A percentile compares a stretch with the other conserved stretches of the same genome.
Evolutionary conservation across 2,329 filamentous ascomycete species (phyloP).

Genomic region (Chrysoporthe cubensis): DNA sequence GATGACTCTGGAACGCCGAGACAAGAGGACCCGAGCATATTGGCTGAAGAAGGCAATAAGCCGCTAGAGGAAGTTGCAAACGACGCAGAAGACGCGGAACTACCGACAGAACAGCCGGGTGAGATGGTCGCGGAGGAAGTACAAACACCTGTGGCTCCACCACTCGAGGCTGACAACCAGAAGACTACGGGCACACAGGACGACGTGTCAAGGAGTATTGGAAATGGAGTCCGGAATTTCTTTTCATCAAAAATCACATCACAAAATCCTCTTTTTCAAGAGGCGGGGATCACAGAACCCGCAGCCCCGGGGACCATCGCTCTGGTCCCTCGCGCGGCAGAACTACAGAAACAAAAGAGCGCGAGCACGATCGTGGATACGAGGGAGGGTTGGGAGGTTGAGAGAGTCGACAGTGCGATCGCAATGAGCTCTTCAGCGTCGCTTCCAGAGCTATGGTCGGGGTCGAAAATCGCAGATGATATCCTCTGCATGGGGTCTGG

Average conservation of each 20-base stretch:
- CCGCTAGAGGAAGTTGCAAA: not conserved
- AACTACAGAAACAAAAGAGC: slow-evolving; percentile 29
- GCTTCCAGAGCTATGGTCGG: slow-evolving; percentile 12
- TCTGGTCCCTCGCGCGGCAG: slow-evolving; percentile 28
- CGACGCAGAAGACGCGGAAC: slow-evolving; percentile 3
- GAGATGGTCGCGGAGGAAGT: not conserved
- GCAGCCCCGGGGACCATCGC: slow-evolving; percentile 28
- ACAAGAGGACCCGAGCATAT: slow-evolving; percentile 30
- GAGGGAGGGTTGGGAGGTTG: slow-evolving; percentile 17
- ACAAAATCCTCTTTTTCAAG: slow-evolving; percentile 30
- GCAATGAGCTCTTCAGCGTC: slow-evolving; percentile 23
- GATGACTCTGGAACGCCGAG: not conserved
- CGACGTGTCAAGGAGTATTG: slow-evolving; percentile 13
- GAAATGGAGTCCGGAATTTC: slow-evolving; percentile 14
- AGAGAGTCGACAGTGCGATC: slow-evolving; percentile 26
- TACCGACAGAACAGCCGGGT: slow-evolving; percentile 4
- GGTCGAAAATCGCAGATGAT: slow-evolving; percentile 13
- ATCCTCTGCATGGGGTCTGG: slow-evolving; percentile 26
- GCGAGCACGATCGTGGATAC: slow-evolving; percentile 26
- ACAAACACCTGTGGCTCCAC: not conserved
- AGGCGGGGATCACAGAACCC: slow-evolving; percentile 30
- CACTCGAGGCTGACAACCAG: slow-evolving; percentile 1
- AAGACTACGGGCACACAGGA: slow-evolving; percentile 8
- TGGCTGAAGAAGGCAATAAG: slow-evolving; percentile 9
- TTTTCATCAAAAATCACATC: slow-evolving; percentile 3